Conservation (phyloP, 163 green algal genomes). For the Chlamydomonas reinhardtii region DNA sequence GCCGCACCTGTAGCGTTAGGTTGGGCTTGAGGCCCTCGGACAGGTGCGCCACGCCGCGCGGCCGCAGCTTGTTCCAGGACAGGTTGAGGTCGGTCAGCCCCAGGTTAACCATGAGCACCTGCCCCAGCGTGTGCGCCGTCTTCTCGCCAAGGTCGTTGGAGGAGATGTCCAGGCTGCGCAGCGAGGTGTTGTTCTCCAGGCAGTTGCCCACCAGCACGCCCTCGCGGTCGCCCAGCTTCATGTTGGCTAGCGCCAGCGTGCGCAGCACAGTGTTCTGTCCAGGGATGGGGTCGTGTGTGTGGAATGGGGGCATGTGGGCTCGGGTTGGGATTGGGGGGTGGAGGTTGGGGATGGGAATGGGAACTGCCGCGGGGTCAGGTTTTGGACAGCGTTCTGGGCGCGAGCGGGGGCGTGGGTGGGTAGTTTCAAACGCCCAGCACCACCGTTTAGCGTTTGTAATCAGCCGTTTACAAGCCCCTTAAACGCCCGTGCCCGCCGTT, state of each 20-base stretch:
- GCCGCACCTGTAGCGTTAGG: conserved; percentile 47
- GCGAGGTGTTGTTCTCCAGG: conserved; percentile 61
- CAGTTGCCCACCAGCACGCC: conserved; percentile 45
- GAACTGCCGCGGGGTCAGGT: too few relatives aligned
- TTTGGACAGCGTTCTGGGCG: too few relatives aligned
- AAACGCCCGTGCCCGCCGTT: too few relatives aligned
- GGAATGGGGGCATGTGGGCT: neutral
- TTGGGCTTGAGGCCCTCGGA: conserved; percentile 68
- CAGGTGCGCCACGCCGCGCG: conserved; percentile 54
- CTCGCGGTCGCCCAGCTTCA: conserved; percentile 56
- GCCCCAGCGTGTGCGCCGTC: conserved; percentile 50
- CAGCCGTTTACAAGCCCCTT: too few relatives aligned
- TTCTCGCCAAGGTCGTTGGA: conserved; percentile 65
- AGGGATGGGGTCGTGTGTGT: neutral
- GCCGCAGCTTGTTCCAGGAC: conserved; percentile 70
- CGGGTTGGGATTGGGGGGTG: neutral
- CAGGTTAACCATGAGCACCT: conserved; percentile 55
- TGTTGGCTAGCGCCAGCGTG: conserved; percentile 54
- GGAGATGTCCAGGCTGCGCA: conserved; percentile 63
- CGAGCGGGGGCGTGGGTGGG: too few relatives aligned
- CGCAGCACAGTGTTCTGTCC: conserved; percentile 34
- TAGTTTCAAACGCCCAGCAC: too few relatives aligned
- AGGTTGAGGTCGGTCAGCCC: conserved; percentile 60
- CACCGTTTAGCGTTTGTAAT: too few relatives aligned
- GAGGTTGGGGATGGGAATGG: neutral